Evolutionary conservation across 345 rosid genomes (phyloP), one percentile per base, ranked within the genome.

Genomic region (Boechera retrofracta): DNA sequence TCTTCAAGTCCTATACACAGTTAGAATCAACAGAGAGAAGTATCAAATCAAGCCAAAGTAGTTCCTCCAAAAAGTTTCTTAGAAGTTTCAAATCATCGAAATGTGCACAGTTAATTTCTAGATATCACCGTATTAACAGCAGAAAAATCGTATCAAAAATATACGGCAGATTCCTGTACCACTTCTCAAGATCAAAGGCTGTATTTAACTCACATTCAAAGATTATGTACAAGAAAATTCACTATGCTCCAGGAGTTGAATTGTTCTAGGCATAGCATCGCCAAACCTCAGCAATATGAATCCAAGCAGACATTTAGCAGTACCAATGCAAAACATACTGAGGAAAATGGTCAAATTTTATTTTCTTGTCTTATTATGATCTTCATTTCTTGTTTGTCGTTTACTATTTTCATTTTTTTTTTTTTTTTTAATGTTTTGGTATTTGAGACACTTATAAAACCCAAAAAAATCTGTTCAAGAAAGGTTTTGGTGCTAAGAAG

Each of bases 11-110:
- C 8, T 59, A 32, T 15, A n/a, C 49, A 47, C 68, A 45, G 45
- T 44, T 49, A 6, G 21, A 51, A 52, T 10, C 9, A 53, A 29
- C 29, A 52, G 21, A 52, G 51, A 70, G 33, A 54, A 36, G 49
- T 63, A 15, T 67, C 18, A 32, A 10, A 60, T 72, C 28, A 53
- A 31, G 12, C 29, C 35, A 56, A 10, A 67, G 18, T 67, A 84
- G 75, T 51, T 67, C 38, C 72, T 60, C 24, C 35, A 59, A 26
- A 67, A 36, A 36, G 2, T 29, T 24, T 49, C 45, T n/a, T n/a
- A n/a, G n/a, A n/a, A n/a, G n/a, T n/a, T n/a, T n/a, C n/a, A n/a
- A n/a, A n/a, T n/a, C n/a, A n/a, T n/a, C n/a, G n/a, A n/a, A n/a
- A n/a, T n/a, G n/a, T n/a, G 6, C 63, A 60, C 4, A 42, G 21